phyloP scores from a whole-genome alignment of 2,329 filamentous ascomycete genomes.

The Podosphaera aphanis region DNA sequence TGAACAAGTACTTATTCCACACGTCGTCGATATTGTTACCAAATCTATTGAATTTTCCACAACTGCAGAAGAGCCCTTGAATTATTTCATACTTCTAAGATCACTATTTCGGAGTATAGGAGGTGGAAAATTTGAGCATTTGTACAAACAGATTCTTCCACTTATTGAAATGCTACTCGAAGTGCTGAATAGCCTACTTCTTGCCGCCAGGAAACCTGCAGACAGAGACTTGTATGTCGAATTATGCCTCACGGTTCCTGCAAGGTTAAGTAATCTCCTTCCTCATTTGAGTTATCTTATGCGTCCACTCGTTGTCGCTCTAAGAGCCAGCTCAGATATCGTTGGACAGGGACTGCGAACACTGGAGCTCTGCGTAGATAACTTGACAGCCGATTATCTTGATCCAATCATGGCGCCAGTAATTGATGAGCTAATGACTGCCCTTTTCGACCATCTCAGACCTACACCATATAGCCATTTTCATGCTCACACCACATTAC shows the following conservation, averaged over 20 bases:
- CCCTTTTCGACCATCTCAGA: conserved; percentile 82
- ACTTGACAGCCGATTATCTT: conserved; percentile 88
- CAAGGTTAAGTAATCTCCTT: conserved; percentile 75
- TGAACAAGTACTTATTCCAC: conserved; percentile 80
- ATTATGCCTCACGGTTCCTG: conserved; percentile 84
- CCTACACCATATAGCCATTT: conserved; percentile 93
- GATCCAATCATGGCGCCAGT: conserved; percentile 98
- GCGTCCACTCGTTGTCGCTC: conserved; percentile 85
- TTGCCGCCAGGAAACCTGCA: conserved; percentile 70
- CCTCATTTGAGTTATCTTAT: conserved; percentile 93
- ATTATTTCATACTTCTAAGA: conserved; percentile 83
- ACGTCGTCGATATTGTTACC: conserved; percentile 91
- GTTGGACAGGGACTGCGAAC: conserved; percentile 87
- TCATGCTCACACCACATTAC: conserved; percentile 91
- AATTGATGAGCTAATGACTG: conserved; percentile 96
- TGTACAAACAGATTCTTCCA: conserved; percentile 95
- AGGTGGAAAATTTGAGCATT: conserved; percentile 85
- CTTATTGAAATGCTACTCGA: conserved; percentile 93
- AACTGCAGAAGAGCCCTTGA: conserved; percentile 90
- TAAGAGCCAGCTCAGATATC: conserved; percentile 76
- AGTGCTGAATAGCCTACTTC: conserved; percentile 80
- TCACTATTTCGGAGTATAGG: conserved; percentile 93
- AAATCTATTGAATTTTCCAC: conserved; percentile 93
- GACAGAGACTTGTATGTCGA: conserved; percentile 95
- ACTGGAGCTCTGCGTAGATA: conserved; percentile 89